Evolutionary conservation across 192 early-diverging fungal genomes (phyloP).

Genomic region (Pecoramyces ruminantium): DNA sequence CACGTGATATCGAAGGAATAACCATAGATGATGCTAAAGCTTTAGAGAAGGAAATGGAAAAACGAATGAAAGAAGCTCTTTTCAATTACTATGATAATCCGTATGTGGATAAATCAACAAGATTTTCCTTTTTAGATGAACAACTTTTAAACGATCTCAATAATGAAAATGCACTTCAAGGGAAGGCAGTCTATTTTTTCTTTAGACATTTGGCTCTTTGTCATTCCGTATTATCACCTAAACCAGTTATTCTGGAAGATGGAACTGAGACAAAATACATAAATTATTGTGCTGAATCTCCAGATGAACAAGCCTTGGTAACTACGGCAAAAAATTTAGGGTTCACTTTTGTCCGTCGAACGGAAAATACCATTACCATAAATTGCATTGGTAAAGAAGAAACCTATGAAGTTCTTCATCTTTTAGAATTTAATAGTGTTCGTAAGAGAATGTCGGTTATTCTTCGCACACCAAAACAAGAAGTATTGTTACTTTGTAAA

Average conservation of each 20-base stretch:
- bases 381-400: conserved; percentile 22
- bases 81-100: not conserved
- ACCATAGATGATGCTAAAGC: not conserved
- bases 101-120: not conserved
- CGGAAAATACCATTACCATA: not conserved
- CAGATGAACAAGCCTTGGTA: conserved; percentile 3
- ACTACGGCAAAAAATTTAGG: not conserved
- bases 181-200: conserved; percentile 31
- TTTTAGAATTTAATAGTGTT: conserved; percentile 79
- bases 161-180: not conserved
- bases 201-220: conserved; percentile 2
- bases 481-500: conserved; percentile 71
- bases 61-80: not conserved
- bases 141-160: not conserved
- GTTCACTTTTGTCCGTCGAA: not conserved
- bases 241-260: conserved; percentile 14
- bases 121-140: not conserved
- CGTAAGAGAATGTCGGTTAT: conserved; percentile 94
- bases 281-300: not conserved
- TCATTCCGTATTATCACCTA: not conserved
- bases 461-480: conserved; percentile 45
- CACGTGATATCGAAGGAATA: not conserved
- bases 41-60: not conserved
- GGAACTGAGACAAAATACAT: not conserved
- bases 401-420: not conserved